Base-by-base conservation (phyloP, 352 stramenopile species). In the Peronospora tabacina region DNA sequence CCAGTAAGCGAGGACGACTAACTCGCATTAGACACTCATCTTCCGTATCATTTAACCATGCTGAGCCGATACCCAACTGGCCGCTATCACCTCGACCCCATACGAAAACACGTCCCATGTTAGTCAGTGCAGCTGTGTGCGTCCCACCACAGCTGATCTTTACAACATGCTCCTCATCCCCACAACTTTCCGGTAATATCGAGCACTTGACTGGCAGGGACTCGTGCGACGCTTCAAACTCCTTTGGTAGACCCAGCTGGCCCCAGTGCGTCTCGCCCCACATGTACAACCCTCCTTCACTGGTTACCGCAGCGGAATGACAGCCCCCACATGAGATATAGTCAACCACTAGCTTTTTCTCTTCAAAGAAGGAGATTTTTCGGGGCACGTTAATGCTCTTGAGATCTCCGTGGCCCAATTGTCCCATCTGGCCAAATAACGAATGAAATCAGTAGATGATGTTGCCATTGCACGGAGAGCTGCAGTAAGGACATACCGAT, bases 191-290 rank as follows among this genome's bases (percentile, higher is more conserved):
- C 5, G 66, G 49, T 12, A 32, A 48, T 12, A 32, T 32, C 11
- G 68, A 65, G 32, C 81, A 91, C 49, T 86, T 76, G 36, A 75
- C 70, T 5, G 81, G 81, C 19, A 82, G 52, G 9, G 75, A 72
- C 61, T 87, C 76, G 48, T 89, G 53, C 30, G 57, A 53, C 3
- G 72, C 68, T 17, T 66, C 70, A 52, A 74, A 78, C 44, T 86
- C 73, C 44, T 82, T 84, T 1, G 75, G 64, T 17, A 92, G 45
- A 7, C 81, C 81, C 17, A 92, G 61, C 26, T 92, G 81, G 2
- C 81, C 78, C 81, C 81, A 92, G 49, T 90, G 81, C 7, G 78
- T 66, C 54, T 92, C 81, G 2, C 81, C 81, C 81, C 81, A 92
- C 76, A 76, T 89, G 69, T 86, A 92, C 49, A 90, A 37, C 15